phyloP scores from a whole-genome alignment of 306 rosid genomes.

The Lathyrus oleraceus region DNA sequence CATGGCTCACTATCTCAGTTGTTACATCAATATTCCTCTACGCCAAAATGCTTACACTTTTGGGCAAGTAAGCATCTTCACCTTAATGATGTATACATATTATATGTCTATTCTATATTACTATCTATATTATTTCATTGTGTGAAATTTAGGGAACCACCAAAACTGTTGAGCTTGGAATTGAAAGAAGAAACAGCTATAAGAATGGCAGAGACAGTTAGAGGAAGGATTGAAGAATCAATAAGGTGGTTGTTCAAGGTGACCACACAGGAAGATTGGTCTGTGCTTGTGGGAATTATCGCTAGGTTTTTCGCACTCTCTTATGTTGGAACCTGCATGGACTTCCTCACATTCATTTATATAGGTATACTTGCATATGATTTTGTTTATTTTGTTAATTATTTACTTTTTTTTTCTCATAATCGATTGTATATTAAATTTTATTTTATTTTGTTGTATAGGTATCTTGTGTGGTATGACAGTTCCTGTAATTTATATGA shows the following conservation, averaged over 20 bases:
- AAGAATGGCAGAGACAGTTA: constrained; percentile 27
- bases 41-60: constrained; percentile 52
- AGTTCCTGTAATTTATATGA: constrained; percentile 47
- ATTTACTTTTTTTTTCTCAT: background rate
- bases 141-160: constrained; percentile 49
- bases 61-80: constrained; percentile 52
- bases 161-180: constrained; percentile 39
- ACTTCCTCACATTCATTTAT: constrained; percentile 50
- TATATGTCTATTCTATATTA: too few species aligned
- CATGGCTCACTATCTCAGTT: constrained; percentile 51
- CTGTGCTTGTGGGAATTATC: constrained; percentile 40
- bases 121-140: background rate
- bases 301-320: constrained; percentile 52
- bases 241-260: constrained; percentile 47
- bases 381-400: background rate
- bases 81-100: too few species aligned
- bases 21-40: constrained; percentile 52
- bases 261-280: constrained; percentile 45
- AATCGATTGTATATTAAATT: background rate
- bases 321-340: constrained; percentile 41
- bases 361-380: constrained; percentile 40
- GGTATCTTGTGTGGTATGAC: constrained; percentile 49
- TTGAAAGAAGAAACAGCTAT: constrained; percentile 40
- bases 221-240: constrained; percentile 49
- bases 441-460: constrained; percentile 22